These are phyloP conservation scores for Penicillium diatomitis DNA, from an alignment of 495 filamentous ascomycete species.

Conservation along the genomic window DNA sequence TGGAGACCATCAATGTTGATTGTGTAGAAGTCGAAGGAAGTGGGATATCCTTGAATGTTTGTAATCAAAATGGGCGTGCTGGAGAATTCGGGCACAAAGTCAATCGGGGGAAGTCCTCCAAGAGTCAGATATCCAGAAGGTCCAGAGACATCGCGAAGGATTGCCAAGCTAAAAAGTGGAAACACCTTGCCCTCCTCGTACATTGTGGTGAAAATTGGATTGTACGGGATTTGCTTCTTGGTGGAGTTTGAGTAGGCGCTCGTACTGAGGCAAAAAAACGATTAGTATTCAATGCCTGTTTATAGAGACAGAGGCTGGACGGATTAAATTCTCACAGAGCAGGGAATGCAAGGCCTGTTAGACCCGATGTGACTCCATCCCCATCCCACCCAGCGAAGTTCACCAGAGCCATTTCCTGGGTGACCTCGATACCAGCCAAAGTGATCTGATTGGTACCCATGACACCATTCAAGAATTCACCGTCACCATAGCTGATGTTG, in stretches of 20 bases:
- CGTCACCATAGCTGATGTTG: conserved; percentile 50
- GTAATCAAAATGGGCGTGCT: conserved; percentile 29
- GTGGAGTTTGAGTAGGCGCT: conserved; percentile 27
- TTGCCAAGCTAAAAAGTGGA: conserved; percentile 42
- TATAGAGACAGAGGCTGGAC: not conserved
- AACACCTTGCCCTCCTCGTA: conserved; percentile 38
- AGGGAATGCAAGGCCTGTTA: conserved; percentile 52
- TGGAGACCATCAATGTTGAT: conserved; percentile 31
- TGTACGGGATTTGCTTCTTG: conserved; percentile 32
- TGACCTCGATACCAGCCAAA: conserved; percentile 43
- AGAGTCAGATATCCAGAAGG: conserved; percentile 34
- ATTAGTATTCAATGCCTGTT: not conserved
- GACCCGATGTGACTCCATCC: conserved; percentile 33
- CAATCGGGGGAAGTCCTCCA: conserved; percentile 42
- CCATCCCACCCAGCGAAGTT: conserved; percentile 38
- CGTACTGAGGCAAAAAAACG: conserved; percentile 12
- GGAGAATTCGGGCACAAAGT: conserved; percentile 24
- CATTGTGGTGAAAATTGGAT: conserved; percentile 51
- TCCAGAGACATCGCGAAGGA: conserved; percentile 20
- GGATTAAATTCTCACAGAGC: conserved; percentile 14
- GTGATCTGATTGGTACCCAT: conserved; percentile 47
- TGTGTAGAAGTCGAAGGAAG: conserved; percentile 33
- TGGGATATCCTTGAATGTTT: conserved; percentile 5
- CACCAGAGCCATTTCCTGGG: conserved; percentile 44
- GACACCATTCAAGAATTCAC: conserved; percentile 38